Evolutionary conservation across 75 land plant genomes (phyloP).

Genomic region (Picea sitchensis): DNA sequence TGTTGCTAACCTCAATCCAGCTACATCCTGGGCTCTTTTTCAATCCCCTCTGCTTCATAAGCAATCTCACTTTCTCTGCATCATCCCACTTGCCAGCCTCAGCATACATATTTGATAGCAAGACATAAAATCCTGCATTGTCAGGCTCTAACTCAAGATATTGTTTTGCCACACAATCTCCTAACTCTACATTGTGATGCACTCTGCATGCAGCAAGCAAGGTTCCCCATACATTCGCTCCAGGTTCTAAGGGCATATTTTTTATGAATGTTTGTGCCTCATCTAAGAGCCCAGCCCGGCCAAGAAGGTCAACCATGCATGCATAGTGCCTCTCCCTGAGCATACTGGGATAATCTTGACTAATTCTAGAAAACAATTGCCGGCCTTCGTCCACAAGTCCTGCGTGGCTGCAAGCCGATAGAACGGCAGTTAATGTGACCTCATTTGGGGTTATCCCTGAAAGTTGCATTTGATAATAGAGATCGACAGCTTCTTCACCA

Average conservation of each 20-base stretch:
- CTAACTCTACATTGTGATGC: conserved; percentile 49
- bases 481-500: conserved; percentile 39
- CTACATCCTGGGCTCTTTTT: conserved; percentile 50
- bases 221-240: conserved; percentile 54
- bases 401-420: conserved; percentile 63
- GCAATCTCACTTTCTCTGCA: conserved; percentile 33
- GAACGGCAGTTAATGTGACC: conserved; percentile 47
- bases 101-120: conserved; percentile 56
- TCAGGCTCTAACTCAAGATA: conserved; percentile 42
- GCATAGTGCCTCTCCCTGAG: conserved; percentile 51
- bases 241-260: conserved; percentile 33
- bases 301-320: conserved; percentile 63
- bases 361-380: conserved; percentile 39
- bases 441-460: conserved; percentile 42
- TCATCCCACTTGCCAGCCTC: conserved; percentile 60
- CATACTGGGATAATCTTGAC: conserved; percentile 6
- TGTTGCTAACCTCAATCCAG: conserved; percentile 29
- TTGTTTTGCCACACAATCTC: conserved; percentile 42
- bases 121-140: conserved; percentile 38
- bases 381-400: conserved; percentile 51
- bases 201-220: conserved; percentile 47
- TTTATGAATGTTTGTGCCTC: conserved; percentile 43
- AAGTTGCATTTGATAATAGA: conserved; percentile 47
- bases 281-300: conserved; percentile 43
- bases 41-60: conserved; percentile 39